Evolutionary conservation across 2,329 filamentous ascomycete species (phyloP).

Genomic region (Ophiostoma pallidulum): DNA sequence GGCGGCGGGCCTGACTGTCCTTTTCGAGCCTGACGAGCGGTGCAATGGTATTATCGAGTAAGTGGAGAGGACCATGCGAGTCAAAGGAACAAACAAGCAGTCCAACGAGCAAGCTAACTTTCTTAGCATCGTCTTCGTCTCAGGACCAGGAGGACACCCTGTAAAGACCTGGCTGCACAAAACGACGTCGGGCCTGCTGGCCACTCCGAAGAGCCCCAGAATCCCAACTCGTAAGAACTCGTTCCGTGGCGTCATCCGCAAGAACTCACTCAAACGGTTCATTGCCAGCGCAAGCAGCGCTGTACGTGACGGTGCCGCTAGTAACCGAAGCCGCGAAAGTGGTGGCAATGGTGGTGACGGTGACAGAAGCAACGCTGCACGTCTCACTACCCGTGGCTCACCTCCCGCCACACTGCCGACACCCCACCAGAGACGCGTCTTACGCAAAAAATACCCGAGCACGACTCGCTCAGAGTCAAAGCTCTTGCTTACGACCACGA

Average conservation of each 20-base stretch:
- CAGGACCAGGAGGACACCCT: constrained; percentile 25
- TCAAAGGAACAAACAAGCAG: too few relatives aligned
- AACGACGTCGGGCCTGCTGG: constrained; percentile 16
- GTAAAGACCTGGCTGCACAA: constrained; percentile 23
- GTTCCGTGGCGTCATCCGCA: constrained; percentile 16
- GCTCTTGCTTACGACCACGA: not conserved
- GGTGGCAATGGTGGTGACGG: too few relatives aligned
- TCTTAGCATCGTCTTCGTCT: constrained; percentile 24
- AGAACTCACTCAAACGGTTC: constrained; percentile 15
- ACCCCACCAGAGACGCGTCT: constrained; percentile 7
- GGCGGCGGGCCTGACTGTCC: constrained; percentile 24
- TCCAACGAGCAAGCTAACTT: too few relatives aligned
- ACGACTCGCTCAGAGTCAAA: constrained; percentile 8
- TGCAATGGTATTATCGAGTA: constrained; percentile 23
- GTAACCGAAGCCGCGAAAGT: too few relatives aligned
- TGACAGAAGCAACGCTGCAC: too few relatives aligned
- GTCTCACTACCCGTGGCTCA: too few relatives aligned
- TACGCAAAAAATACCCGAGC: constrained; percentile 7
- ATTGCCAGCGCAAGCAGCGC: constrained; percentile 11
- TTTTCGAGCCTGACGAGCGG: constrained; percentile 25
- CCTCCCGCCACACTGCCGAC: not conserved
- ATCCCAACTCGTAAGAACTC: constrained; percentile 9
- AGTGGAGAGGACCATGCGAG: too few relatives aligned
- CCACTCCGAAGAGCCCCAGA: constrained; percentile 15
- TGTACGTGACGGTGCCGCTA: too few relatives aligned